Evolutionary conservation across 331 rosid species (phyloP).

Genomic region (Erythrophleum ivorense): DNA sequence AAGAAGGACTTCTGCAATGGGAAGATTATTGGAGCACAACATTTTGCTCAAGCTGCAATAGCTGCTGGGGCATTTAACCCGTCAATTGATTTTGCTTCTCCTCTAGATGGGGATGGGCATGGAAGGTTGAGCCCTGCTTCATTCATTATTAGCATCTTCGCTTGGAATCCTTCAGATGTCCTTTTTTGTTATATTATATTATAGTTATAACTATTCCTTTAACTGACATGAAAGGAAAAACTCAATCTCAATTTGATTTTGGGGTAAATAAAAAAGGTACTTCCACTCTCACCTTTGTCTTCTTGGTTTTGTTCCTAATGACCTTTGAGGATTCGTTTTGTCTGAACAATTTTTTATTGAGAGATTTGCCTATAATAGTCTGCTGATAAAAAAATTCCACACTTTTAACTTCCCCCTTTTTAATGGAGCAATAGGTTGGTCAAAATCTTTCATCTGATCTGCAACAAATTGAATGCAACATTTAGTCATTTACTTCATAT

Average conservation of each 20-base stretch:
- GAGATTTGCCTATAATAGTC: not conserved
- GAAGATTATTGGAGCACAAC: slow-evolving; percentile 97
- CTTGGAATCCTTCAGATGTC: slow-evolving; percentile 21
- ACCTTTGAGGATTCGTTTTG: not conserved
- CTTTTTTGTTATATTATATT: not conserved
- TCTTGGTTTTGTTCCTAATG: not conserved
- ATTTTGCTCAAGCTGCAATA: slow-evolving; percentile 96
- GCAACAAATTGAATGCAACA: not conserved
- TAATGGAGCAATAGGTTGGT: not conserved
- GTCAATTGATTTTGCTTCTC: slow-evolving; percentile 86
- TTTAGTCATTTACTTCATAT: not conserved
- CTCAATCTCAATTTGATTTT: not conserved
- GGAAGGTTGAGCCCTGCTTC: slow-evolving; percentile 73
- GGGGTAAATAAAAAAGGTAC: not conserved
- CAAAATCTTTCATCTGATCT: not conserved
- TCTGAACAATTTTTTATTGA: not conserved
- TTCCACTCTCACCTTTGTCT: not conserved
- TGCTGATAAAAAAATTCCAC: slow-evolving; percentile 16
- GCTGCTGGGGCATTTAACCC: slow-evolving; percentile 97
- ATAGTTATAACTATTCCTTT: not conserved
- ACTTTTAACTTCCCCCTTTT: not conserved
- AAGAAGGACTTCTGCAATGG: slow-evolving; percentile 92
- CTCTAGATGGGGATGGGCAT: slow-evolving; percentile 98
- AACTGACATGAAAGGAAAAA: slow-evolving; percentile 11
- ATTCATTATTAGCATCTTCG: slow-evolving; percentile 37